Base-by-base conservation (phyloP, 441 rosid genomes). In the Codiaeum variegatum region DNA sequence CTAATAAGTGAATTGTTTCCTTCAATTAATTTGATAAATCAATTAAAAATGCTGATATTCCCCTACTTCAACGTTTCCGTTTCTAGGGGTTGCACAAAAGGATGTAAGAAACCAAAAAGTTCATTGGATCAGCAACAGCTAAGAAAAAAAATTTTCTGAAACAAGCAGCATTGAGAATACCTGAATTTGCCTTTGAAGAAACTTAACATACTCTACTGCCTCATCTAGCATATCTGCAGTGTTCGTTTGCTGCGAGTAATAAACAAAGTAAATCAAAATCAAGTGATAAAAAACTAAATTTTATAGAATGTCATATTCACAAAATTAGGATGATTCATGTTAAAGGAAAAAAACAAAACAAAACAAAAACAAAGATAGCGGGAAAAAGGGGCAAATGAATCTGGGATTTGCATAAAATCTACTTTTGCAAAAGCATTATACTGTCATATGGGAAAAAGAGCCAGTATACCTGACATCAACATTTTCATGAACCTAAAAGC, bases 161-260 rank as follows among this genome's bases (percentile, higher is more conserved):
- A 66, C 24, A 72, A 66, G 44, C 32, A 36, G 7, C 46, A 67
- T 31, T 24, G n/a, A 32, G 60, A 70, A 73, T 79, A 91, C 97
- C 97, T 89, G 88, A 70, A 89, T 91, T 80, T 91, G 94, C 75
- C 52, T 87, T 75, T 89, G 91, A 77, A 91, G 90, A 81, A 80
- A 71, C 79, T 91, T 91, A 58, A 91, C 94, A 29, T 89, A 91
- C 78, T 86, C 90, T 66, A 90, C 87, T 3, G 97, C 97, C 80
- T 89, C 97, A 58, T 89, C 94, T 75, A 91, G 73, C 97, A 91
- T 91, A 72, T 91, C 97, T 13, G 97, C 90, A 19, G 97, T 89
- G 82, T 89, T 91, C 56, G 93, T 88, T 87, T 91, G 97, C 97
- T 91, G 88, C 81, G 72, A 69, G 62, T n/a, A 44, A 69, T 4